Evolutionary conservation across 73 alveolate species (phyloP).

Genomic region (Blepharisma stoltei): DNA sequence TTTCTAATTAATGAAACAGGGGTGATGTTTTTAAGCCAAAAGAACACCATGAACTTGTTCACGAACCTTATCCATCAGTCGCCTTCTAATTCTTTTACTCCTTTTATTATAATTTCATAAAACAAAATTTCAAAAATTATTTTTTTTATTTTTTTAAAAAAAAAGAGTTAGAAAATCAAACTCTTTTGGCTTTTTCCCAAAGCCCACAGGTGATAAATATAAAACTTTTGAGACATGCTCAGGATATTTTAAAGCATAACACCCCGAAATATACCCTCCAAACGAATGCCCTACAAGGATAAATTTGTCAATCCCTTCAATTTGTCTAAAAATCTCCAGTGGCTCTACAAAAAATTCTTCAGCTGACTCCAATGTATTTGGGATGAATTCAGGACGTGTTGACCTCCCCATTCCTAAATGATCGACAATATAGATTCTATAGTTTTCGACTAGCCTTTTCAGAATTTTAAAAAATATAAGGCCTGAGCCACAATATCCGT

Average conservation of each 20-base stretch:
- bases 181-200: conserved; percentile 35
- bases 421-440: conserved; percentile 55
- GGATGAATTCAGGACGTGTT: conserved; percentile 47
- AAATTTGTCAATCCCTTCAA: conserved; percentile 41
- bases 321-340: conserved; percentile 54
- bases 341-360: conserved; percentile 62
- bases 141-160: conserved; percentile 1
- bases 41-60: not conserved
- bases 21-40: conserved; percentile 41
- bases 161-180: conserved; percentile 35
- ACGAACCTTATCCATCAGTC: conserved; percentile 6
- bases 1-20: conserved; percentile 34
- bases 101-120: not conserved
- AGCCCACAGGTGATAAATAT: conserved; percentile 63
- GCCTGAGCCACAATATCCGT: conserved; percentile 46
- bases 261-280: conserved; percentile 70
- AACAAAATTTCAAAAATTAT: not conserved
- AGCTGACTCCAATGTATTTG: conserved; percentile 48
- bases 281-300: conserved; percentile 71
- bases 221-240: conserved; percentile 59
- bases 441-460: conserved; percentile 36
- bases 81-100: conserved; percentile 24
- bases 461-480: conserved; percentile 34
- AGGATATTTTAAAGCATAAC: conserved; percentile 63
- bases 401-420: conserved; percentile 72